phyloP scores from a whole-genome alignment of 306 rosid species.

The Hippophae tibetana region DNA sequence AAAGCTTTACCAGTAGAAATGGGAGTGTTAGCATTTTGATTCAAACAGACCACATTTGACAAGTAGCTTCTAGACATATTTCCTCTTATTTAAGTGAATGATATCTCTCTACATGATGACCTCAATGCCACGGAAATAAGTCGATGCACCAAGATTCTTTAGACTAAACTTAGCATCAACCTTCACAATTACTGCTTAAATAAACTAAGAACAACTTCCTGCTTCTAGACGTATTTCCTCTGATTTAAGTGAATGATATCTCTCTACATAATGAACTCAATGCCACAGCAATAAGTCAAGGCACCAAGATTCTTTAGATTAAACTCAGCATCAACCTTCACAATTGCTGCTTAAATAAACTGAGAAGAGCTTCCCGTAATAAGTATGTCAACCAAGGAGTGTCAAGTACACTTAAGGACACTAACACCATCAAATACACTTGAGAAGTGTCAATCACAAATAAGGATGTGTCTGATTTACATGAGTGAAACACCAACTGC shows the following conservation, averaged over 20 bases:
- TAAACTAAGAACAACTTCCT: too few relatives aligned
- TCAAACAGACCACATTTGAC: neutral
- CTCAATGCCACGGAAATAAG: neutral
- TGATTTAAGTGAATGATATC: neutral
- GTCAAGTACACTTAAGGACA: too few relatives aligned
- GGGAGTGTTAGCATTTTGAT: too few relatives aligned
- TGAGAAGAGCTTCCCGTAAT: too few relatives aligned
- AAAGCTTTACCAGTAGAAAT: too few relatives aligned
- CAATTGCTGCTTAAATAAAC: too few relatives aligned
- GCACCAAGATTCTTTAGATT: neutral
- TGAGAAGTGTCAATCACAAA: neutral
- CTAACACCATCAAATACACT: neutral
- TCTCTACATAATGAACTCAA: neutral
- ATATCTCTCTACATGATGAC: fast-evolving
- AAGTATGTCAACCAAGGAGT: too few relatives aligned
- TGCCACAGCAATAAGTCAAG: neutral
- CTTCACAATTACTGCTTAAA: too few relatives aligned
- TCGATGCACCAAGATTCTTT: neutral
- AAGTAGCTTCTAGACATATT: neutral
- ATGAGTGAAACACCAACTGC: neutral
- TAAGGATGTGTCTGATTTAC: neutral
- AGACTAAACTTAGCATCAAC: neutral
- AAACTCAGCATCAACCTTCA: neutral
- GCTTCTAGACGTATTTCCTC: neutral
- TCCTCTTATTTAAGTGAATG: neutral